Percentiles rank a stretch among this genome's conserved stretches.
phyloP scores from a whole-genome alignment of 2,329 filamentous ascomycete genomes.

The Cercospora sojina region DNA sequence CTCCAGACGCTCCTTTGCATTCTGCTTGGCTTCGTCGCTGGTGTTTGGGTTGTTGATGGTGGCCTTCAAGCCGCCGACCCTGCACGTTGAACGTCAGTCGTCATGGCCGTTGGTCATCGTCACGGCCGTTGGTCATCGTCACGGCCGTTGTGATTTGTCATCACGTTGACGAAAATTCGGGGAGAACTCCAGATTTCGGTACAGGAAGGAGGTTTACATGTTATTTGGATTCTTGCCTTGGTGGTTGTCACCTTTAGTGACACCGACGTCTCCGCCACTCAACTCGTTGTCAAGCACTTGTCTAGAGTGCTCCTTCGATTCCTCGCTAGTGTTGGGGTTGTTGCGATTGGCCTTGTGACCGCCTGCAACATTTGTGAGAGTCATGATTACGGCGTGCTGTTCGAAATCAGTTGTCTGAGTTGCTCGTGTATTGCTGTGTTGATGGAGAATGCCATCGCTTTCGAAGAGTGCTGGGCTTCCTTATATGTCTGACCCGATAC shows the following conservation, averaged over 20 bases:
- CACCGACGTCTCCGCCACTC: not conserved
- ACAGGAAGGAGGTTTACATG: not conserved
- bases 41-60: not conserved
- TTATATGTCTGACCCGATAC: too few relatives aligned
- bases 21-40: not conserved
- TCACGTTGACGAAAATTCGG: too few relatives aligned
- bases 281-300: not conserved
- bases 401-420: not conserved
- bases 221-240: not conserved
- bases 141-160: too few relatives aligned
- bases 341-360: not conserved
- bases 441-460: not conserved
- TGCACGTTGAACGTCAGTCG: not conserved
- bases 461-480: not conserved
- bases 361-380: not conserved
- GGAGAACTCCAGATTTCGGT: too few relatives aligned
- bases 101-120: not conserved
- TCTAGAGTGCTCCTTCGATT: not conserved
- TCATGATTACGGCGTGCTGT: not conserved
- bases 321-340: not conserved
- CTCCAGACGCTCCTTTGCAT: not conserved
- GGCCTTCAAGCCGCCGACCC: not conserved
- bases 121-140: not conserved
- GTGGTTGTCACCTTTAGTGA: not conserved
- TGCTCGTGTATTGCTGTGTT: not conserved